Evolutionary conservation across 2,329 filamentous ascomycete genomes (phyloP).

Genomic region (Plenodomus tracheiphilus): DNA sequence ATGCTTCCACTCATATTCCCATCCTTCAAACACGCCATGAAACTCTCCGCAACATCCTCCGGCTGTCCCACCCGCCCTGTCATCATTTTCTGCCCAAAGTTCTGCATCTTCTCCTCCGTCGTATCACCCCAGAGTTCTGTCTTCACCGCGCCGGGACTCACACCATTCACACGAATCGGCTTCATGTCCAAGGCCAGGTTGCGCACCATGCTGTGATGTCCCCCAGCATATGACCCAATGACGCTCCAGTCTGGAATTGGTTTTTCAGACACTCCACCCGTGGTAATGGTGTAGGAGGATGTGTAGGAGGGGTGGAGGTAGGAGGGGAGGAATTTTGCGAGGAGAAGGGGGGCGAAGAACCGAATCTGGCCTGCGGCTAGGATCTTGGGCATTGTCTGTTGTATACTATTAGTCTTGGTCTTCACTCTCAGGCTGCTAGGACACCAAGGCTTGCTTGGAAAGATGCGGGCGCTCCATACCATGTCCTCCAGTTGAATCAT

Average conservation of each 20-base stretch:
- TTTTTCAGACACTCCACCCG: conserved; percentile 55
- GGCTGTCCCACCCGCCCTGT: conserved; percentile 32
- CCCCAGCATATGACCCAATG: conserved; percentile 54
- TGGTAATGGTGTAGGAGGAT: conserved; percentile 61
- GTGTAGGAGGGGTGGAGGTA: conserved; percentile 49
- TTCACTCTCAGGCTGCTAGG: no score
- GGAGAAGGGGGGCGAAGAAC: conserved; percentile 55
- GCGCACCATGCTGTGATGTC: conserved; percentile 57
- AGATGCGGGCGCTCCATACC: background rate
- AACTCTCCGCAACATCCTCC: conserved; percentile 49
- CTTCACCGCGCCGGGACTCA: conserved; percentile 58
- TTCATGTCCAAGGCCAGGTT: conserved; percentile 65
- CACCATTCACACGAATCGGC: conserved; percentile 66
- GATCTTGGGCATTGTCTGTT: conserved; percentile 44
- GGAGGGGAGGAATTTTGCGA: conserved; percentile 54
- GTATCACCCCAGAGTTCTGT: conserved; percentile 48
- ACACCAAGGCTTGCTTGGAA: no score
- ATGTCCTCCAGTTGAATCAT: conserved; percentile 48
- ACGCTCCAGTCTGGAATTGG: conserved; percentile 58
- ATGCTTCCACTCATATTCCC: conserved; percentile 50
- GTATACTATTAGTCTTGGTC: background rate
- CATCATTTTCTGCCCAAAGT: conserved; percentile 22
- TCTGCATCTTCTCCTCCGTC: conserved; percentile 26
- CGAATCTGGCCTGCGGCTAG: conserved; percentile 54
- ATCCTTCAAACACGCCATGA: conserved; percentile 54